Conservation (phyloP, 148 eudicot genomes). For the Vaccinium darrowii region DNA sequence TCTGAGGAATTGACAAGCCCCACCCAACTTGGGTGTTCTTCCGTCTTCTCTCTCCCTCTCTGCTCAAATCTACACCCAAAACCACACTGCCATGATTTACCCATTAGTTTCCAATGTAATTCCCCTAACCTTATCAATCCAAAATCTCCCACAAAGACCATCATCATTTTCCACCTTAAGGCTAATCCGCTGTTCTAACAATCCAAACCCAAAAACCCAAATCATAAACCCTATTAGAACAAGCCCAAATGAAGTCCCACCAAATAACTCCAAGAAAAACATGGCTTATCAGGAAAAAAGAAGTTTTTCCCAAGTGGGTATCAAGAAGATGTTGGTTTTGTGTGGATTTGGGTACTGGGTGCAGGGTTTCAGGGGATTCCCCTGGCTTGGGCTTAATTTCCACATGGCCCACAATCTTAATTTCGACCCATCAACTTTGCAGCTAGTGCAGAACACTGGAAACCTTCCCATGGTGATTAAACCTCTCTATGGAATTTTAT, state of each 20-base stretch:
- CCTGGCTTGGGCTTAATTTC: slow-evolving; percentile 88
- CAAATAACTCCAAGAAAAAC: slow-evolving; percentile 12
- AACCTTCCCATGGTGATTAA: slow-evolving; percentile 90
- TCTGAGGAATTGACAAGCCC: background rate
- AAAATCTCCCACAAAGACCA: slow-evolving; percentile 11
- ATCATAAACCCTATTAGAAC: background rate
- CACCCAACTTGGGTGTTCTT: background rate
- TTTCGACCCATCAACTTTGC: slow-evolving; percentile 74
- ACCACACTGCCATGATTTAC: slow-evolving; percentile 12
- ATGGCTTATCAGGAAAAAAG: slow-evolving; percentile 14
- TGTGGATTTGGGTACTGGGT: slow-evolving; percentile 94
- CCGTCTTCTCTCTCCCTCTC: background rate
- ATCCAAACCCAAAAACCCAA: slow-evolving; percentile 23
- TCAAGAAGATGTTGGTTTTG: slow-evolving; percentile 48
- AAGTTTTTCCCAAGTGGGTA: slow-evolving; percentile 33
- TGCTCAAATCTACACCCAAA: background rate
- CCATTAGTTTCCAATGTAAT: slow-evolving; percentile 17
- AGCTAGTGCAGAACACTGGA: slow-evolving; percentile 68
- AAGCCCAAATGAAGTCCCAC: slow-evolving; percentile 7
- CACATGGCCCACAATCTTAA: slow-evolving; percentile 80
- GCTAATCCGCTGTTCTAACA: slow-evolving; percentile 13
- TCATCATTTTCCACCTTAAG: slow-evolving; percentile 6
- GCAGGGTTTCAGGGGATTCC: slow-evolving; percentile 90
- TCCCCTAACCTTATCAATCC: background rate
- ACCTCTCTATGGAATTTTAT: slow-evolving; percentile 79